Evolutionary conservation across 139 green algal genomes (phyloP).

Genomic region (Chlorella sp.): DNA sequence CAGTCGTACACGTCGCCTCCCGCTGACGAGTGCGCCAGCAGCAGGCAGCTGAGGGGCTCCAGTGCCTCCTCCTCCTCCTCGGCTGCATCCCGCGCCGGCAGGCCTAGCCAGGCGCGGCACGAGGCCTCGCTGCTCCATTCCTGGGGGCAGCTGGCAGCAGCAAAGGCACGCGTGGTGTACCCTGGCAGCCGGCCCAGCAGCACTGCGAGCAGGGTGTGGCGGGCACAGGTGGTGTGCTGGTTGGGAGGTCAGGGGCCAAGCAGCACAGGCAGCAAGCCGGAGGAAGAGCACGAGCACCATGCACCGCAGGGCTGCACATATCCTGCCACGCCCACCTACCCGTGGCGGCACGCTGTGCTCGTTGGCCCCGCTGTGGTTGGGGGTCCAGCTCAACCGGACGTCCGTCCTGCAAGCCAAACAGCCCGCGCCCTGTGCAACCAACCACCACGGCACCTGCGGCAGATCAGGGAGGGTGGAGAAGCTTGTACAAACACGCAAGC

Average conservation of each 20-base stretch:
- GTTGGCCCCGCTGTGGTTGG: too few relatives aligned
- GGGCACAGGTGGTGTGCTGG: not conserved
- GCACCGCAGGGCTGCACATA: too few relatives aligned
- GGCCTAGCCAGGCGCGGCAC: not conserved
- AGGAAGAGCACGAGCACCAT: too few relatives aligned
- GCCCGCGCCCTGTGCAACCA: slow-evolving; percentile 19
- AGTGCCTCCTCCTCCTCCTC: not conserved
- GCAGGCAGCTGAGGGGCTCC: slow-evolving; percentile 2
- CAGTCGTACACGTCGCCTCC: not conserved
- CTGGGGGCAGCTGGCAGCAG: not conserved
- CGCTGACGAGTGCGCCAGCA: not conserved
- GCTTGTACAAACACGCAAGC: too few relatives aligned
- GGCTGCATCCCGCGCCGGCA: not conserved
- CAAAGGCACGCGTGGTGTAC: not conserved
- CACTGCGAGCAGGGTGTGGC: slow-evolving; percentile 7
- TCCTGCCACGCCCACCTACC: not conserved
- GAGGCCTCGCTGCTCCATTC: not conserved
- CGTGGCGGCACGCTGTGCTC: too few relatives aligned
- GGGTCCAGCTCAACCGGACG: slow-evolving; percentile 9
- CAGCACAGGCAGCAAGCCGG: not conserved
- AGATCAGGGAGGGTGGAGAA: not conserved
- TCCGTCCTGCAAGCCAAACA: slow-evolving; percentile 5
- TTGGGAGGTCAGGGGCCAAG: not conserved
- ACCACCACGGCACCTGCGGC: slow-evolving; percentile 14
- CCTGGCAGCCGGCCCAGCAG: slow-evolving; percentile 27